Conservation (phyloP, 75 land plant species). For the Picea sitchensis region DNA sequence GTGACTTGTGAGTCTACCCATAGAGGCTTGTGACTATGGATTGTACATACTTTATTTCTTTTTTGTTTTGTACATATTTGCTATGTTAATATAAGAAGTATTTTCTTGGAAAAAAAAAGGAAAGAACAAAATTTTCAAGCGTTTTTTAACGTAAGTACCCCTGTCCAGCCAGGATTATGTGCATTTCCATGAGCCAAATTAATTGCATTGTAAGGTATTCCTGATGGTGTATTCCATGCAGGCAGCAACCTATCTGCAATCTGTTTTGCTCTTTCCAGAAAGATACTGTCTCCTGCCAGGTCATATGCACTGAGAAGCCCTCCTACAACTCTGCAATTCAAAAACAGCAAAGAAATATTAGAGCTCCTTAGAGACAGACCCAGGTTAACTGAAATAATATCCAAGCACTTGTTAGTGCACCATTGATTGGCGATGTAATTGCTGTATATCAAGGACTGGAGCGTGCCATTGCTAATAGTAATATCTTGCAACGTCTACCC, state of each 20-base stretch:
- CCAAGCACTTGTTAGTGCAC: background rate
- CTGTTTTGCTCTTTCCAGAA: slow-evolving; percentile 81
- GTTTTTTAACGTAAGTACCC: slow-evolving; percentile 41
- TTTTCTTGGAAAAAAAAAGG: background rate
- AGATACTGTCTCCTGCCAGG: slow-evolving; percentile 77
- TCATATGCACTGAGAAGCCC: slow-evolving; percentile 97
- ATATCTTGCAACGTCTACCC: background rate
- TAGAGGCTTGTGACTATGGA: too few relatives aligned
- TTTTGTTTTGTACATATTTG: background rate
- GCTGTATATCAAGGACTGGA: background rate
- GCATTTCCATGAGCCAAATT: slow-evolving; percentile 79
- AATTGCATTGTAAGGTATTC: slow-evolving; percentile 87
- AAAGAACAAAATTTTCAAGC: background rate
- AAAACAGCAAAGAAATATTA: background rate
- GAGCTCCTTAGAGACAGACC: background rate
- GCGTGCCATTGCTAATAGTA: background rate
- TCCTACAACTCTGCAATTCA: slow-evolving; percentile 80
- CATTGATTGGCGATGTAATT: background rate
- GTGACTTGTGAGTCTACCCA: too few relatives aligned
- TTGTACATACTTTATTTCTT: too few relatives aligned
- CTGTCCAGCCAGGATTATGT: slow-evolving; percentile 85
- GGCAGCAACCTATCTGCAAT: slow-evolving; percentile 92
- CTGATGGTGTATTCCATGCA: slow-evolving; percentile 89
- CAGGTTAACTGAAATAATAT: background rate
- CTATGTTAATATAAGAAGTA: background rate